phyloP scores from a whole-genome alignment of 2,329 filamentous ascomycete species.

The Botrytis elliptica region DNA sequence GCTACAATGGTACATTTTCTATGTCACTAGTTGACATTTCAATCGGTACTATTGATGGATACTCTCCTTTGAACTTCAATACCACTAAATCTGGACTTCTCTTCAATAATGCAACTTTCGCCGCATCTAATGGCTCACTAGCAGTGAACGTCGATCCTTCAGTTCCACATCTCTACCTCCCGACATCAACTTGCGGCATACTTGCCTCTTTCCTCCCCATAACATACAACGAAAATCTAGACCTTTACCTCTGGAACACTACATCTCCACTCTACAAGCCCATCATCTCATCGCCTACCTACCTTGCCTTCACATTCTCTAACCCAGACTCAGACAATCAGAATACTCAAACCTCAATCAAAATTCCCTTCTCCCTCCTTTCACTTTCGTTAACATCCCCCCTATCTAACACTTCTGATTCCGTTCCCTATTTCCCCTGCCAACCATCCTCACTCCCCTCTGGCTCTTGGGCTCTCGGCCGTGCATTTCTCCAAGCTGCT shows the following conservation, averaged over 20 bases:
- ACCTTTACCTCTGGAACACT: slow-evolving; percentile 42
- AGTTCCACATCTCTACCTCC: slow-evolving; percentile 40
- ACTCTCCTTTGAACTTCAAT: slow-evolving; percentile 25
- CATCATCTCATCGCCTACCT: slow-evolving; percentile 40
- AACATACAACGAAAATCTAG: slow-evolving; percentile 33
- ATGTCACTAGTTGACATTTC: slow-evolving; percentile 26
- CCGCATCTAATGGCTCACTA: slow-evolving; percentile 23
- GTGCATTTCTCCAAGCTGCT: slow-evolving; percentile 8
- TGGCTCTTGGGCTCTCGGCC: slow-evolving; percentile 4
- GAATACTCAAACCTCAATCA: background rate
- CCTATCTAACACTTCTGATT: background rate
- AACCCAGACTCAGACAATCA: slow-evolving; percentile 10
- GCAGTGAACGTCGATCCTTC: slow-evolving; percentile 26
- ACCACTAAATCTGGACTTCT: slow-evolving; percentile 25
- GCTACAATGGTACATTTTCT: slow-evolving; percentile 13
- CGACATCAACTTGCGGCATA: slow-evolving; percentile 40
- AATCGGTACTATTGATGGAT: slow-evolving; percentile 28
- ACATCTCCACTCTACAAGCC: slow-evolving; percentile 30
- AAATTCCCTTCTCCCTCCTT: slow-evolving; percentile 4
- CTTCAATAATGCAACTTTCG: background rate
- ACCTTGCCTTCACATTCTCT: slow-evolving; percentile 41
- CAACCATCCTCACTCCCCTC: slow-evolving; percentile 25
- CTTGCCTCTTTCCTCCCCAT: slow-evolving; percentile 40
- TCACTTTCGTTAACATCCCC: slow-evolving; percentile 2
- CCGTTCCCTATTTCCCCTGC: slow-evolving; percentile 27